phyloP scores from a whole-genome alignment of 1,139 yeast genomes.

The Protomyces gravidus region DNA sequence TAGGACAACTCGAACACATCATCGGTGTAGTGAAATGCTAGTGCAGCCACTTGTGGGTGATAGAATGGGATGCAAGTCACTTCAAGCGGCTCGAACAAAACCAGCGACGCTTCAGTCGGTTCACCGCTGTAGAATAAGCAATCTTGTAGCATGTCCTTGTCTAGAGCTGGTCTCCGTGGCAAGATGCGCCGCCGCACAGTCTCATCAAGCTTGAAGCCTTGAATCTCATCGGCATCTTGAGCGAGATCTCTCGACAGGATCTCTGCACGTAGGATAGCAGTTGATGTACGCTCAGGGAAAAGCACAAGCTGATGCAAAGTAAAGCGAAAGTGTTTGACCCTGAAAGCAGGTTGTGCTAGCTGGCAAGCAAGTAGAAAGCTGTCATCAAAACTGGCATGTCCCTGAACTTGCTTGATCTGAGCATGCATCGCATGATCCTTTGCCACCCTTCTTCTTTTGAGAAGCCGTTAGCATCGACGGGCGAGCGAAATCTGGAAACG shows the following conservation, averaged over 20 bases:
- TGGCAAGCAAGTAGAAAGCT: conserved; percentile 5
- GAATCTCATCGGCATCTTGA: not conserved
- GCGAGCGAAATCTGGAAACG: too few species aligned
- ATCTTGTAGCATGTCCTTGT: conserved; percentile 17
- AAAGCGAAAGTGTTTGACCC: not conserved
- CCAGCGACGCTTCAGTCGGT: not conserved
- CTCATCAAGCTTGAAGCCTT: not conserved
- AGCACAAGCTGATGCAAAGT: conserved; percentile 63
- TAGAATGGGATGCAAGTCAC: conserved; percentile 67
- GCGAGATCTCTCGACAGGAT: conserved; percentile 51
- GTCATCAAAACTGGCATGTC: not conserved
- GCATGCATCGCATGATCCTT: not conserved
- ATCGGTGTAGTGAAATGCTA: conserved; percentile 48
- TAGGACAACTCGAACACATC: conserved; percentile 9
- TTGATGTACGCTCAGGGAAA: conserved; percentile 80
- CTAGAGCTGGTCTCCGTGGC: conserved; percentile 11
- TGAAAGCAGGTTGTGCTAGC: not conserved
- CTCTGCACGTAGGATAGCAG: conserved; percentile 86
- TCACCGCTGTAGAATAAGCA: conserved; percentile 4
- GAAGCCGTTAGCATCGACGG: not conserved
- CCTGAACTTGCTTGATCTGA: not conserved
- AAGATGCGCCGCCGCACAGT: not conserved
- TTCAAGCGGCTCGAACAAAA: conserved; percentile 29
- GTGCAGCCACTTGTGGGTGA: conserved; percentile 79
- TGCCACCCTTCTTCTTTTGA: not conserved